Percentiles rank a stretch among this genome's conserved stretches.
Evolutionary conservation across 768 basidiomycete species (phyloP).

Genomic region (Leccinellum luteum): DNA sequence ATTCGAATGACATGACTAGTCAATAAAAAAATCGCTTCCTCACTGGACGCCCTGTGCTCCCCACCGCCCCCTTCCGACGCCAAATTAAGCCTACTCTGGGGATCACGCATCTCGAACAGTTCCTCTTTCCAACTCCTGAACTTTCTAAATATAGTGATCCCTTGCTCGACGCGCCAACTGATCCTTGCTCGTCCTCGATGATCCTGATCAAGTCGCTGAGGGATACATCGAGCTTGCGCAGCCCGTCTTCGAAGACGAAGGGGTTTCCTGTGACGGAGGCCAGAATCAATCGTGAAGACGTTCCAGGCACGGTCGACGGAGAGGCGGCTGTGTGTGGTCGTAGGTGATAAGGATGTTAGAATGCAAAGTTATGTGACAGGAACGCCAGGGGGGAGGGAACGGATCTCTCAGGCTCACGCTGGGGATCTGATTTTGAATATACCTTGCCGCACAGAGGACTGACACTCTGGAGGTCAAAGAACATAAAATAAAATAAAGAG

Average conservation of each 20-base stretch:
- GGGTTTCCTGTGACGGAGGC: slow-evolving; percentile 43
- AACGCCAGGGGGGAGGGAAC: neutral
- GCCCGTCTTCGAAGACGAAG: slow-evolving; percentile 41
- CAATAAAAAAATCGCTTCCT: slow-evolving; percentile 28
- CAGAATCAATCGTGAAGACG: slow-evolving; percentile 19
- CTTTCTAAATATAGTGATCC: slow-evolving; percentile 38
- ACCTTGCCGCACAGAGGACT: slow-evolving; percentile 32
- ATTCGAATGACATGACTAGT: slow-evolving; percentile 8
- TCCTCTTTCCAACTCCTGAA: slow-evolving; percentile 44
- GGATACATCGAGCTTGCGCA: slow-evolving; percentile 43
- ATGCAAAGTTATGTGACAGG: neutral
- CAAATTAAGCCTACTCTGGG: neutral
- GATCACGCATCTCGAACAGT: slow-evolving; percentile 28
- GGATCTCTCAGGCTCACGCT: slow-evolving; percentile 36
- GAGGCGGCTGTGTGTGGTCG: slow-evolving; percentile 21
- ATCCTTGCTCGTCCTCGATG: slow-evolving; percentile 42
- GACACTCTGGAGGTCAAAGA: neutral
- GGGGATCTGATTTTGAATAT: slow-evolving; percentile 45
- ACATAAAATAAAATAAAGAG: neutral
- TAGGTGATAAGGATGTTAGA: neutral
- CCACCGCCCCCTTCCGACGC: neutral
- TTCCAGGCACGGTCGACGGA: slow-evolving; percentile 17
- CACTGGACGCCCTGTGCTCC: neutral
- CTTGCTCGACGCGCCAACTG: slow-evolving; percentile 33
- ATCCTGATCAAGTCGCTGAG: slow-evolving; percentile 42